These are phyloP conservation scores for Pichia sp. DNA, from an alignment of 1,139 yeast species.

Conservation along the genomic window DNA sequence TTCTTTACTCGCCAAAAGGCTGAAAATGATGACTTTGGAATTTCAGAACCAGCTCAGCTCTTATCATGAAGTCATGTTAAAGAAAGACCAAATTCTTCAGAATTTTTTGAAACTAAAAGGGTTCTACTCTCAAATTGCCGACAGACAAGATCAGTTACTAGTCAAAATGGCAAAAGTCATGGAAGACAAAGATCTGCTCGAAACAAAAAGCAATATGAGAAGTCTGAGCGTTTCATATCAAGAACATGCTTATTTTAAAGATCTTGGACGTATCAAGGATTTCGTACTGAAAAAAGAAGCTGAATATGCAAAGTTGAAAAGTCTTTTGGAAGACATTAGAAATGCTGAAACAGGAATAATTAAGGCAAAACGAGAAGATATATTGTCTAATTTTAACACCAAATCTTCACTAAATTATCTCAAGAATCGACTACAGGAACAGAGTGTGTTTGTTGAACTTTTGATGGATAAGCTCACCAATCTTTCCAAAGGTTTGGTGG, in stretches of 20 bases:
- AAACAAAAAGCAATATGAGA: slow-evolving; percentile 8
- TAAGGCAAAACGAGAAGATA: slow-evolving; percentile 4
- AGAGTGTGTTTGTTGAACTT: slow-evolving; percentile 15
- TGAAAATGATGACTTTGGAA: slow-evolving; percentile 19
- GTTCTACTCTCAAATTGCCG: slow-evolving; percentile 10
- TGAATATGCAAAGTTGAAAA: slow-evolving; percentile 13
- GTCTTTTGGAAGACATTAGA: slow-evolving; percentile 13
- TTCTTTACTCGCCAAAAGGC: slow-evolving; percentile 15
- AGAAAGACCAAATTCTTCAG: slow-evolving; percentile 7
- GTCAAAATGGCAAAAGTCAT: slow-evolving; percentile 13
- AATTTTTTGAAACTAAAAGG: slow-evolving; percentile 8
- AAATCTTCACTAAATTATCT: slow-evolving; percentile 12
- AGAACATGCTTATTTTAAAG: slow-evolving; percentile 21
- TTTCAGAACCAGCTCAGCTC: slow-evolving; percentile 22
- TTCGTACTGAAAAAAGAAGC: slow-evolving; percentile 17
- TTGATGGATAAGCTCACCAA: slow-evolving; percentile 14
- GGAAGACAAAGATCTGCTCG: slow-evolving; percentile 10
- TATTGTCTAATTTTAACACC: slow-evolving; percentile 7
- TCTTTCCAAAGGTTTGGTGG: slow-evolving; percentile 1
- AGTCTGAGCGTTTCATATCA: slow-evolving; percentile 20
- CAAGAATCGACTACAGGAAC: slow-evolving; percentile 17
- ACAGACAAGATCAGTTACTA: slow-evolving; percentile 17
- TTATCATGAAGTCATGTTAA: slow-evolving; percentile 11
- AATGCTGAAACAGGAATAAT: slow-evolving; percentile 14
- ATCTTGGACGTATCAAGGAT: slow-evolving; percentile 19